Conservation (phyloP, 2,329 filamentous ascomycete species). For the Verticillium zaregamsianum region DNA sequence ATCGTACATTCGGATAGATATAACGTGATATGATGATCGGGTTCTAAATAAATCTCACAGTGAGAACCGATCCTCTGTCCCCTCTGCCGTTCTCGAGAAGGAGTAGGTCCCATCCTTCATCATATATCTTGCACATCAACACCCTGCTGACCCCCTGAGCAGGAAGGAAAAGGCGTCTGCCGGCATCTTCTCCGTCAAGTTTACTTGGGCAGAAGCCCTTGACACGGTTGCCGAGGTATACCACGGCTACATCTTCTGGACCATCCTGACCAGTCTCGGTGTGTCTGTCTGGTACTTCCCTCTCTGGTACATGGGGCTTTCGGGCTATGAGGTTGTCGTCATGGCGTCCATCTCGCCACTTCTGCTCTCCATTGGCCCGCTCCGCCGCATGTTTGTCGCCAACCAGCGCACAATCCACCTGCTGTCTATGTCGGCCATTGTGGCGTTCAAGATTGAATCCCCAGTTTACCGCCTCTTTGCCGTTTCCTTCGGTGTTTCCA, state of each 20-base stretch:
- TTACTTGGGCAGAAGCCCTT: conserved; percentile 69
- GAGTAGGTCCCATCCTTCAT: conserved; percentile 52
- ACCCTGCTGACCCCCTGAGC: conserved; percentile 8
- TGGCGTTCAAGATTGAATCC: conserved; percentile 71
- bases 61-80: conserved; percentile 40
- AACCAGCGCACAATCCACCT: conserved; percentile 71
- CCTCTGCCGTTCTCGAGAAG: conserved; percentile 59
- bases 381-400: conserved; percentile 64
- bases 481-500: conserved; percentile 74
- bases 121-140: neutral
- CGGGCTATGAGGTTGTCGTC: conserved; percentile 87
- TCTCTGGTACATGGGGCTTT: conserved; percentile 98
- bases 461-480: conserved; percentile 75
- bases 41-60: conserved; percentile 33
- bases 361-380: conserved; percentile 64
- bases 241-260: conserved; percentile 95
- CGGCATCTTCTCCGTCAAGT: conserved; percentile 65
- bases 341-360: conserved; percentile 80
- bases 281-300: conserved; percentile 97
- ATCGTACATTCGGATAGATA: conserved; percentile 26
- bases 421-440: conserved; percentile 70
- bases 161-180: conserved; percentile 74
- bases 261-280: conserved; percentile 83
- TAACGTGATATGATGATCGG: conserved; percentile 26
- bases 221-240: conserved; percentile 88